These are phyloP conservation scores for Lecanicillium sp. DNA, from an alignment of 2,329 filamentous ascomycete species.

Conservation along the genomic window DNA sequence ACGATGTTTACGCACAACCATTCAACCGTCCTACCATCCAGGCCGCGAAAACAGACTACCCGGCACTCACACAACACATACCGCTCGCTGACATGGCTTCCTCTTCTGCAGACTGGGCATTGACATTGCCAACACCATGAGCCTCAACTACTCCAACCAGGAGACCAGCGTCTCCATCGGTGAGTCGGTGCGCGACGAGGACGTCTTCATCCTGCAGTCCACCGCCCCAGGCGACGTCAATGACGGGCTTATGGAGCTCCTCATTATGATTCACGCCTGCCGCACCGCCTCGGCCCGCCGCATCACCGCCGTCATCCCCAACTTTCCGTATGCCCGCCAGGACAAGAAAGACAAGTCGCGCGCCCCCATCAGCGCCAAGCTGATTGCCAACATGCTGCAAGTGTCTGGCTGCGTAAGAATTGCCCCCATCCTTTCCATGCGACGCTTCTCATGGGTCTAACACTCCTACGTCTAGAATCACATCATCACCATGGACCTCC, in stretches of 20 bases:
- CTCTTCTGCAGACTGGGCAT: slow-evolving; percentile 56
- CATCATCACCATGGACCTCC: slow-evolving; percentile 91
- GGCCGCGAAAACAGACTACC: no score
- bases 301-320: slow-evolving; percentile 91
- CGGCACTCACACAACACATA: no score
- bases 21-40: no score
- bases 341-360: slow-evolving; percentile 94
- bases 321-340: slow-evolving; percentile 93
- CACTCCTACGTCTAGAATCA: slow-evolving; percentile 24
- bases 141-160: slow-evolving; percentile 79
- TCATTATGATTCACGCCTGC: slow-evolving; percentile 98
- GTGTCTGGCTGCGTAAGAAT: slow-evolving; percentile 66
- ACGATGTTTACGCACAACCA: no score
- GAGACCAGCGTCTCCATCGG: slow-evolving; percentile 89
- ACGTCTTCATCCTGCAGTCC: slow-evolving; percentile 96
- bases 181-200: slow-evolving; percentile 93
- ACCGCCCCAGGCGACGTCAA: slow-evolving; percentile 95
- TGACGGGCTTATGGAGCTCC: slow-evolving; percentile 93
- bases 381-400: slow-evolving; percentile 97
- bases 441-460: neutral
- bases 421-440: no score
- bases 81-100: slow-evolving; percentile 16
- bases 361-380: slow-evolving; percentile 91
- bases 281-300: slow-evolving; percentile 62
- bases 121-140: slow-evolving; percentile 70